These are phyloP conservation scores for Chalciporus sp. DNA, from an alignment of 1,284 basidiomycete genomes.

Conservation along the genomic window DNA sequence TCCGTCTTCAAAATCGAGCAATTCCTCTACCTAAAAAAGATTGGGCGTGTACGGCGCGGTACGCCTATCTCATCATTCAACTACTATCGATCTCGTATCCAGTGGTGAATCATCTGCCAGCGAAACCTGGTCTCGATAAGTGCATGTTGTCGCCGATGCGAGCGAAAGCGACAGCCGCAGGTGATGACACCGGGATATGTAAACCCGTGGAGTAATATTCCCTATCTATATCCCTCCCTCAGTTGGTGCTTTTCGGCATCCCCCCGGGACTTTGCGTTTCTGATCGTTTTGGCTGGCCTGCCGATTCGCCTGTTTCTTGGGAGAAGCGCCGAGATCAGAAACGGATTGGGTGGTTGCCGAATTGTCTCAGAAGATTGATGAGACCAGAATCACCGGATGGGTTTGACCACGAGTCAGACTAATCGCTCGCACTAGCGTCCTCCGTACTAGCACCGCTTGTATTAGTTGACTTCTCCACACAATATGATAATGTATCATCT, in stretches of 20 bases:
- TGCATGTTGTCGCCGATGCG: slow-evolving; percentile 20
- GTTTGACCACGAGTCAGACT: background rate
- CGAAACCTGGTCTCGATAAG: slow-evolving; percentile 10
- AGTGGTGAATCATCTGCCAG: slow-evolving; percentile 27
- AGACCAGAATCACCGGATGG: no score
- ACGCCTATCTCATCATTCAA: slow-evolving; percentile 20
- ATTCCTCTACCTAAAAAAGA: slow-evolving; percentile 18
- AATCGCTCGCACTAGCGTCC: background rate
- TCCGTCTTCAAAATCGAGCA: slow-evolving; percentile 11
- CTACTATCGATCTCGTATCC: slow-evolving; percentile 15
- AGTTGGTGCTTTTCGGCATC: slow-evolving; percentile 20
- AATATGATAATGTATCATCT: background rate
- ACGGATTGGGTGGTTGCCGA: background rate
- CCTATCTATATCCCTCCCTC: slow-evolving; percentile 1
- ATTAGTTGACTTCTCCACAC: background rate
- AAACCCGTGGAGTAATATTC: slow-evolving; percentile 26
- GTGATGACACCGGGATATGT: slow-evolving; percentile 16
- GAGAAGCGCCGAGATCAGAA: background rate
- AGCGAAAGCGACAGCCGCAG: slow-evolving; percentile 1
- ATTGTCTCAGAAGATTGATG: background rate
- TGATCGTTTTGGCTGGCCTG: slow-evolving; percentile 15
- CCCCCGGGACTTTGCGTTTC: slow-evolving; percentile 20
- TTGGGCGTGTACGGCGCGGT: slow-evolving; percentile 8
- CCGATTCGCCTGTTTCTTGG: background rate
- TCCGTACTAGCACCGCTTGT: no score